A percentile compares a stretch with the other conserved stretches of the same genome.
Conservation (phyloP, 345 rosid species). For the Lenwebbia sp. region DNA sequence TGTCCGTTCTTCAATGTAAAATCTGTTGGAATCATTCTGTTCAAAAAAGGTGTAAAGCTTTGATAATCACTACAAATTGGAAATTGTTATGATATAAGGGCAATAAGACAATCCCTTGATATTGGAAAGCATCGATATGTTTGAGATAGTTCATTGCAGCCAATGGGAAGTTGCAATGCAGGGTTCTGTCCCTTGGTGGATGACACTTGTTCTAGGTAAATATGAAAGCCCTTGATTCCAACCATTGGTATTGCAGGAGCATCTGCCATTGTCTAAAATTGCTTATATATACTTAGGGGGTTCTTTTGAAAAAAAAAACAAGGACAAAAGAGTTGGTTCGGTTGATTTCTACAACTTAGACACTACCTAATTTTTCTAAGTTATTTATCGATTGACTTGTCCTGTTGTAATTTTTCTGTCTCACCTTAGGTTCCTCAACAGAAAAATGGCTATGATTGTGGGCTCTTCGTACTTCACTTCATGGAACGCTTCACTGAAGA, state of each 20-base stretch:
- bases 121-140: background rate
- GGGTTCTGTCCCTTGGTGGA: background rate
- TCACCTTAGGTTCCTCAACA: slow-evolving; percentile 85
- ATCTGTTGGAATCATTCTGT: background rate
- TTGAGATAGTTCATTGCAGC: background rate
- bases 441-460: slow-evolving; percentile 86
- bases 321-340: background rate
- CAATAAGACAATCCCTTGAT: background rate
- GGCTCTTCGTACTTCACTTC: slow-evolving; percentile 81
- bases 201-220: background rate
- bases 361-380: background rate
- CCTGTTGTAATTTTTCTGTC: background rate
- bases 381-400: background rate
- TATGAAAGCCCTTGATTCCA: background rate
- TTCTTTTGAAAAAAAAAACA: background rate
- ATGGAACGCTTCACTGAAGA: slow-evolving; percentile 77
- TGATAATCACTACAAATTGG: background rate
- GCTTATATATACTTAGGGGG: background rate
- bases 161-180: background rate
- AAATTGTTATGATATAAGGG: background rate
- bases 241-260: background rate
- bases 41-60: background rate
- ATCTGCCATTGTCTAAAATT: background rate
- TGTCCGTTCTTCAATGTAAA: background rate
- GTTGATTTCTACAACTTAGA: background rate